These are phyloP conservation scores for Nicotiana attenuata DNA, from an alignment of 257 asterid genomes.

Conservation along the genomic window DNA sequence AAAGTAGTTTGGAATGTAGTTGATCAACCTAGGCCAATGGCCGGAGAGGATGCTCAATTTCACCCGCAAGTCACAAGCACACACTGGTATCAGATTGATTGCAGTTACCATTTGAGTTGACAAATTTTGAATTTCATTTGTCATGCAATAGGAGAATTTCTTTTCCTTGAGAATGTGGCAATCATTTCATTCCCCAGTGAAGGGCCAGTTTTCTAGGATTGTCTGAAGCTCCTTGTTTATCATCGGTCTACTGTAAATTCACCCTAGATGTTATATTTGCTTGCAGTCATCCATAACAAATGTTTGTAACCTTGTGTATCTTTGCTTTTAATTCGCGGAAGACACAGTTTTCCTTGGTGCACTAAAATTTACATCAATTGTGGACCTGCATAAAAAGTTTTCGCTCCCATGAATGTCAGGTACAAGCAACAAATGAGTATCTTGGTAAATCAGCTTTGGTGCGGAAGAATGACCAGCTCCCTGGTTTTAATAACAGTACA, in stretches of 20 bases:
- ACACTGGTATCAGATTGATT: background rate
- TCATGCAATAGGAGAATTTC: no score
- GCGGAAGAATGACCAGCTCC: conserved; percentile 29
- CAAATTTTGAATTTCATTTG: no score
- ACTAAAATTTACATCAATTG: background rate
- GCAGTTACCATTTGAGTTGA: background rate
- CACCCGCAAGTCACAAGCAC: background rate
- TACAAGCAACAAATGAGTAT: conserved; percentile 32
- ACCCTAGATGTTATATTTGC: background rate
- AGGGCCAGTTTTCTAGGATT: no score
- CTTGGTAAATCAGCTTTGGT: conserved; percentile 20
- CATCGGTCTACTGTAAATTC: background rate
- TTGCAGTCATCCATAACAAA: background rate
- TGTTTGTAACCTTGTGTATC: background rate
- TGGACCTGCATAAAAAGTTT: background rate
- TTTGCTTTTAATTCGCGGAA: background rate
- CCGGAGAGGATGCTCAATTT: background rate
- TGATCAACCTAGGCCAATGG: background rate
- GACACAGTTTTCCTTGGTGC: background rate
- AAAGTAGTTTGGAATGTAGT: background rate
- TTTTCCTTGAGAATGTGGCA: no score
- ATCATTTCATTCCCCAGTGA: background rate
- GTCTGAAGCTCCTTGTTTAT: no score
- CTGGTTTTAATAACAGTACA: conserved; percentile 17
- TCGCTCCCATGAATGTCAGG: conserved; percentile 22